These are phyloP conservation scores for Neoboletus subvelutipes DNA, from an alignment of 768 basidiomycete genomes.

Conservation along the genomic window DNA sequence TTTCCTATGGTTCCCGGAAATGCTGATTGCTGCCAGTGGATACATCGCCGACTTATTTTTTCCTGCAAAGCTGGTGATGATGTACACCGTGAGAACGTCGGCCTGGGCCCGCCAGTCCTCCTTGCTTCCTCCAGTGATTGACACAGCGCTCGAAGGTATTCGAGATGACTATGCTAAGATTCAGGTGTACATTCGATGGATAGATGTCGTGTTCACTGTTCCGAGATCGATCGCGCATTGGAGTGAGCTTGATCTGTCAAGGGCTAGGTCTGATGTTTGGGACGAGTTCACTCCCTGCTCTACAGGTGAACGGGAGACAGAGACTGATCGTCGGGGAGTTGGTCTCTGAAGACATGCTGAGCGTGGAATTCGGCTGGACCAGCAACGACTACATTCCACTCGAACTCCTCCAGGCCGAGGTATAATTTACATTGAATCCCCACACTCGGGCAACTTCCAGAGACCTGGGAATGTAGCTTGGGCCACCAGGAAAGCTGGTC, in stretches of 20 bases:
- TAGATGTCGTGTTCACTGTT: background rate
- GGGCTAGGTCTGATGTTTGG: background rate
- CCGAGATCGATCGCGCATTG: no score
- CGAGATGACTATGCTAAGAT: rapidly evolving
- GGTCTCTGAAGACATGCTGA: background rate
- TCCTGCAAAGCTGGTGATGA: background rate
- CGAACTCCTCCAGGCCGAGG: background rate
- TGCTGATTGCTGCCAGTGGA: background rate
- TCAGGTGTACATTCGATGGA: background rate
- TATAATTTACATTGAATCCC: background rate
- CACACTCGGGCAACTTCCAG: no score
- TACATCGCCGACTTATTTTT: background rate
- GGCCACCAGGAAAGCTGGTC: background rate
- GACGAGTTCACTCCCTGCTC: background rate
- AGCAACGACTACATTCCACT: background rate
- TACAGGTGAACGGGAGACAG: background rate
- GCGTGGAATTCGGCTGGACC: background rate
- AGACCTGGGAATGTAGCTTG: background rate
- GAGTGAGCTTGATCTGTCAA: background rate
- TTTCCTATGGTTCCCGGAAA: background rate
- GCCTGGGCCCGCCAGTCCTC: no score
- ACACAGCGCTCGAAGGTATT: background rate
- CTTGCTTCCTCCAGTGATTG: background rate
- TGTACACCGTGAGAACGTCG: background rate
- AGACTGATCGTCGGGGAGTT: background rate